Evolutionary conservation across 139 green algal species (phyloP), one percentile per base, ranked within the genome.

Genomic region (Chlorella sp.): DNA sequence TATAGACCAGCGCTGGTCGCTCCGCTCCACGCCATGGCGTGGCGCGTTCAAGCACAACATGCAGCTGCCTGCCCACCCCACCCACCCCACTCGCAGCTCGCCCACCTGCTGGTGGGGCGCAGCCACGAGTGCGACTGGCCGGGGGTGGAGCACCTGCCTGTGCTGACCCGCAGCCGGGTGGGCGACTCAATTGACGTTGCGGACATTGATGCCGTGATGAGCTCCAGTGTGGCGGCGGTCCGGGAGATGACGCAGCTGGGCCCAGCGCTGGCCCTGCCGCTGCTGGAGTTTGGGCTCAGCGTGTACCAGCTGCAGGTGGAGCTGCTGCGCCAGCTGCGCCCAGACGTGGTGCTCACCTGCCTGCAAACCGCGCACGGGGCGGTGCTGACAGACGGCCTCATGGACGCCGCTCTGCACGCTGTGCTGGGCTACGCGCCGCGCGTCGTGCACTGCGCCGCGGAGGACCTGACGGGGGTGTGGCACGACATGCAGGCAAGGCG

Each of bases 291-390:
- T 48, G 90, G 81, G 16, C 40, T 81, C 0, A 65, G 28, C 4
- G 85, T 93, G 56, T 95, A 94, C 80, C 85, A 91, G 68, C 84
- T 89, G 34, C 68, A 92, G 43, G 20, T 87, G 28, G 83, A 87
- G n/a, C 32, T 34, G 58, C 82, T 95, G 73, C 43, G 3, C 11
- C 38, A 69, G 70, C 80, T 95, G 30, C 84, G 83, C 30, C 92
- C 92, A 6, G 88, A 94, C 43, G 90, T 95, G 20, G 85, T 95
- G 30, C 87, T 95, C 16, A 95, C 36, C 72, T 90, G 91, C 79
- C 83, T 92, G 65, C 88, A 92, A 80, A 83, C 75, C 9, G 87
- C 92, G n/a, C 76, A 91, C 22, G 81, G 72, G 0, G 87, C 86
- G 32, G 74, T 90, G 28, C 73, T 91, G 56, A 22, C 68, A n/a